Evolutionary conservation across 2,329 filamentous ascomycete species (phyloP).

Genomic region (Talaromyces sp.): DNA sequence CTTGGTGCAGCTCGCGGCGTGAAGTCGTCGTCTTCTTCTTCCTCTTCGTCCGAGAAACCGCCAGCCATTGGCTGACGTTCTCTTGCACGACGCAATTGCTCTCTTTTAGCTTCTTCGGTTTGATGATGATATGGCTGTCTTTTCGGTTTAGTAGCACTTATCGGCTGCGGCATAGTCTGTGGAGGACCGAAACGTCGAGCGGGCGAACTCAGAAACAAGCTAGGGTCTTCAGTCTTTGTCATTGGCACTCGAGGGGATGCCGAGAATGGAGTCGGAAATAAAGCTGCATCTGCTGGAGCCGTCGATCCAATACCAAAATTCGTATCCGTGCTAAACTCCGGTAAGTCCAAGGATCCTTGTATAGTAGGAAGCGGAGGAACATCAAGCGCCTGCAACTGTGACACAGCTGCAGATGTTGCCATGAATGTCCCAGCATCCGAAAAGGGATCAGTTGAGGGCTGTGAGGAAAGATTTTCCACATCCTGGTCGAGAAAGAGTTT

Average conservation of each 20-base stretch:
- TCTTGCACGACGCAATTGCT: slow-evolving; percentile 39
- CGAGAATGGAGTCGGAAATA: slow-evolving; percentile 47
- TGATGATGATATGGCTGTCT: slow-evolving; percentile 52
- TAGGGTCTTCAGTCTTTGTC: slow-evolving; percentile 45
- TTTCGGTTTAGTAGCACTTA: slow-evolving; percentile 7
- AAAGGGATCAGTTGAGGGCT: slow-evolving; percentile 25
- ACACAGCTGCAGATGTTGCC: slow-evolving; percentile 17
- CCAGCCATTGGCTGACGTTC: slow-evolving; percentile 28
- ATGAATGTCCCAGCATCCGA: slow-evolving; percentile 24
- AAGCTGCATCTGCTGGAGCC: slow-evolving; percentile 35
- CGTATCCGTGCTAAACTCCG: slow-evolving; percentile 30
- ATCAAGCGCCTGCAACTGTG: slow-evolving; percentile 25
- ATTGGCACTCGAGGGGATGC: slow-evolving; percentile 45
- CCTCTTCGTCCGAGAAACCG: slow-evolving; percentile 31
- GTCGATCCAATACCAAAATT: slow-evolving; percentile 32
- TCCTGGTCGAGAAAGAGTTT: slow-evolving; percentile 52
- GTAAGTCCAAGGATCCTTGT: slow-evolving; percentile 35
- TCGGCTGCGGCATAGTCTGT: slow-evolving; percentile 31
- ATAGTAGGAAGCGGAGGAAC: slow-evolving; percentile 40
- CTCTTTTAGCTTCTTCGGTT: slow-evolving; percentile 48
- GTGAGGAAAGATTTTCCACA: slow-evolving; percentile 24
- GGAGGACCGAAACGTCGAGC: slow-evolving; percentile 47
- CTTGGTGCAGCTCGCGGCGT: slow-evolving; percentile 34
- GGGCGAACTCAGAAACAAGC: slow-evolving; percentile 50
- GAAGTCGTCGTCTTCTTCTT: slow-evolving; percentile 36